Evolutionary conservation across 1,284 basidiomycete genomes (phyloP).

Genomic region (Cryptococcus sp.): DNA sequence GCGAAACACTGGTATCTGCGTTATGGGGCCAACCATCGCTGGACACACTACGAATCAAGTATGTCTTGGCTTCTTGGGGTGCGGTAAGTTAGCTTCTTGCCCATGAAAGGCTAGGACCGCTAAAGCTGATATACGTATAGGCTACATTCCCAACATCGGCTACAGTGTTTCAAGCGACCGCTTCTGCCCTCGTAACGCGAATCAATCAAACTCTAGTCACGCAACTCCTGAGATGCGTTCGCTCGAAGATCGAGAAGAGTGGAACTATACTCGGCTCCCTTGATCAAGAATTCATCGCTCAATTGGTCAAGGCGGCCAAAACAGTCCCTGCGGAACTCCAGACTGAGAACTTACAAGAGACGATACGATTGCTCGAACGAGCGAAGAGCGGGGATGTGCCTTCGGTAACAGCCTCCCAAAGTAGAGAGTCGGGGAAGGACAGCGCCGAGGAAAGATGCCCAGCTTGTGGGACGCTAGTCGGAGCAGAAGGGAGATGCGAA

Average conservation of each 20-base stretch:
- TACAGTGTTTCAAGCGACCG: neutral
- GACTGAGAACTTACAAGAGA: too few species aligned
- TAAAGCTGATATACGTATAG: neutral
- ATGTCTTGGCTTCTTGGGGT: conserved; percentile 19
- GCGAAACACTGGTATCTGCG: neutral
- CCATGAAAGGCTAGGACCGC: neutral
- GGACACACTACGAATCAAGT: conserved; percentile 13
- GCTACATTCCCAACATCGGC: neutral
- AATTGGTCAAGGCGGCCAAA: neutral
- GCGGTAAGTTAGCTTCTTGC: conserved; percentile 10
- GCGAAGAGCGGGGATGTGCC: too few species aligned
- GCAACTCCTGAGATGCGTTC: neutral
- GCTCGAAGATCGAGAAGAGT: neutral
- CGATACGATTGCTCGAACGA: too few species aligned
- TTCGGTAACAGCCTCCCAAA: too few species aligned
- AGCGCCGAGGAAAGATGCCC: conserved; percentile 21
- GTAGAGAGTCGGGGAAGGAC: neutral
- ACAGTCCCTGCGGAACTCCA: too few species aligned
- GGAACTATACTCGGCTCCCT: neutral
- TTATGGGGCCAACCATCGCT: conserved; percentile 12
- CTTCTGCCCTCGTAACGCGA: neutral
- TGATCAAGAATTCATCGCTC: neutral
- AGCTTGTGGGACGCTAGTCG: conserved; percentile 17
- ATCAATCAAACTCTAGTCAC: neutral
- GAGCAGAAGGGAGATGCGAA: conserved; percentile 10